phyloP scores from a whole-genome alignment of 306 rosid species.

The Fagus crenata region DNA sequence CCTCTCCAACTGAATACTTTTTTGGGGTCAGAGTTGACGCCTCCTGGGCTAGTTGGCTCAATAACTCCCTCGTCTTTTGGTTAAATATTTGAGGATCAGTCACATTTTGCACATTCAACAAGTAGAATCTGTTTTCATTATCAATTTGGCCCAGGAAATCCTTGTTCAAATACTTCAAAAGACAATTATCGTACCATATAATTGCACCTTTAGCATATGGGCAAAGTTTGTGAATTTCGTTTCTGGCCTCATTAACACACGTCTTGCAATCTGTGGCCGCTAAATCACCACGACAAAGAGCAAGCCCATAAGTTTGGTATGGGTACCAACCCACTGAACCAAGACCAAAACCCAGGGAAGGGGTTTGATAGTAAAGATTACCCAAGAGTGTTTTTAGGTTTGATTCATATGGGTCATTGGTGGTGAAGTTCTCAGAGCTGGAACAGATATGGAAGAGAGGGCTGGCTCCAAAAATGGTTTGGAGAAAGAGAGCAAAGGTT shows the following conservation, averaged over 20 bases:
- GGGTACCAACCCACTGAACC: neutral
- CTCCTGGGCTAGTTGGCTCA: neutral
- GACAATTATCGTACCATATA: neutral
- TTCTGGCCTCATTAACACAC: neutral
- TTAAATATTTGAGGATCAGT: neutral
- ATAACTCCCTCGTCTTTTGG: neutral
- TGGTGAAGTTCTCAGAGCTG: conserved; percentile 5
- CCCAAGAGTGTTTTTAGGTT: neutral
- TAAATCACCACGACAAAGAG: neutral
- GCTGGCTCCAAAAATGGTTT: neutral
- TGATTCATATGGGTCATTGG: conserved; percentile 2
- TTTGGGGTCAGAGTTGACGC: neutral
- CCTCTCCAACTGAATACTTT: neutral
- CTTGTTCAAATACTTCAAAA: neutral
- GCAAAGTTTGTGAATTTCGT: neutral
- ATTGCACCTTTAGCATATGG: conserved; percentile 2
- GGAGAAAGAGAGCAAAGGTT: neutral
- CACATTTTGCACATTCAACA: neutral
- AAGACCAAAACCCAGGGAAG: neutral
- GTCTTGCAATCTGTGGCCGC: neutral
- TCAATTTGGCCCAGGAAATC: conserved; percentile 12
- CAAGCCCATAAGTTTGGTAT: conserved; percentile 2
- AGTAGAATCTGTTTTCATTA: neutral
- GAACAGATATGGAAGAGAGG: neutral
- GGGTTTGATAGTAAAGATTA: neutral